Base-by-base conservation (phyloP, 2,329 filamentous ascomycete genomes). In the Ophiocordyceps robertsii region DNA sequence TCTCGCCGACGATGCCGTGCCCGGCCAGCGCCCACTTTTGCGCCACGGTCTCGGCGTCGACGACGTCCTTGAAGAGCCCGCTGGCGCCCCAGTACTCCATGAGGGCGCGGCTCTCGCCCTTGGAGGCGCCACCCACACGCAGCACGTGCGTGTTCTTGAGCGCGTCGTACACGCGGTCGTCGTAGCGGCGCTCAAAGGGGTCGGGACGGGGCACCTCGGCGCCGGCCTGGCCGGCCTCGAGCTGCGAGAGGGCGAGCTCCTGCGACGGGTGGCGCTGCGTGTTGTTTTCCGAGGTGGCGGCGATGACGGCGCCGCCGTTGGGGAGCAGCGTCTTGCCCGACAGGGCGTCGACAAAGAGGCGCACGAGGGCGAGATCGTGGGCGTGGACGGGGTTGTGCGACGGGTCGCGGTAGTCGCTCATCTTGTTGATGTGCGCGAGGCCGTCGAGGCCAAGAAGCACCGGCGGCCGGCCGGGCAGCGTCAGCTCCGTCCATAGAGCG, bases 31-130 rank as follows among this genome's bases (percentile, higher is more conserved):
- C 80, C 88, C 89, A 94, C 66, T 86, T 85, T 70, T 93, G 84
- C 19, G 73, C 70, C 31, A 95, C 82, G 47, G 73, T 70, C 48
- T 67, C 68, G 56, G 89, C 80, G 53, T 84, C 80, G 40, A 95
- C 71, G 38, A 68, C 70, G 47, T 75, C 69, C 49, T 84, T 75
- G 56, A 94, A 59, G 57, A 95, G 69, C 12, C 90, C 92, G 60
- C 86, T 93, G 31, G 77, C 78, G 6, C 86, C 88, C 71, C 90
- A 96, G 66, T 95, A 96, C 67, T 95, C 88, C 78, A 96, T 82
- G 52, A 94, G 68, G 1, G 78, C 73, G 46, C 82, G 75, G 11
- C 85, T 80, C 64, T 96, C 90, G 2, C 72, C 64, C 62, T 81
- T 84, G 53, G 68, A 81, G 50, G 95, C 55, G 9, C 85, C 83